Evolutionary conservation across 2,329 filamentous ascomycete genomes (phyloP).

Genomic region (Colletotrichum phormii): DNA sequence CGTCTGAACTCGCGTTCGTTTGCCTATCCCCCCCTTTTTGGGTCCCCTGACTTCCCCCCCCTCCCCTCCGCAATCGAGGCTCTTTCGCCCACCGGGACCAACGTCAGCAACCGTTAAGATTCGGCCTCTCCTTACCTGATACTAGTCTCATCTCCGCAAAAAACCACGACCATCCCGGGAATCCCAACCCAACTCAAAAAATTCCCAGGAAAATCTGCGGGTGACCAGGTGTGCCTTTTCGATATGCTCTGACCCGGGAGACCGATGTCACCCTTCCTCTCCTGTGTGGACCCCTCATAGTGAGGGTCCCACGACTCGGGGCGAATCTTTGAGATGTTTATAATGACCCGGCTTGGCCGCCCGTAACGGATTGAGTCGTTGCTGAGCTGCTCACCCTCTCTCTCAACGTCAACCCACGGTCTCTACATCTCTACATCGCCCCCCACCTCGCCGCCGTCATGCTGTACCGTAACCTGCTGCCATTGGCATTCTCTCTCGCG

Average conservation of each 20-base stretch:
- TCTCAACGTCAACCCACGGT: not conserved
- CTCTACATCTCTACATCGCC: no score
- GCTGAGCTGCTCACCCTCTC: not conserved
- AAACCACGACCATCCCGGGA: slow-evolving; percentile 10
- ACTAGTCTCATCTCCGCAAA: slow-evolving; percentile 21
- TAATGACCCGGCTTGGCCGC: slow-evolving; percentile 13
- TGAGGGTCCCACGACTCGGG: not conserved
- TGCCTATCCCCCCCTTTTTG: not conserved
- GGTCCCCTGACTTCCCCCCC: not conserved
- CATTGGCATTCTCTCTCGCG: slow-evolving; percentile 21
- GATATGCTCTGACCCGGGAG: not conserved
- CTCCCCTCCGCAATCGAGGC: slow-evolving; percentile 2
- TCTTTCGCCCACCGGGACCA: not conserved
- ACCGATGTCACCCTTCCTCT: not conserved
- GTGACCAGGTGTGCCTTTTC: not conserved
- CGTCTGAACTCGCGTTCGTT: slow-evolving; percentile 13
- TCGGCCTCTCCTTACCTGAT: not conserved
- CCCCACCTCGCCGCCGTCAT: not conserved
- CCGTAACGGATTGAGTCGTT: not conserved
- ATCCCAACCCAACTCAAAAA: not conserved
- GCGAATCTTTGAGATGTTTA: slow-evolving; percentile 23
- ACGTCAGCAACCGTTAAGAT: not conserved
- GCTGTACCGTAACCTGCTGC: slow-evolving; percentile 11
- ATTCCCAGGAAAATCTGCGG: not conserved
- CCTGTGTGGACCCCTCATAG: not conserved